Base-by-base conservation (phyloP, 495 filamentous ascomycete genomes). In the Podospora sp. region DNA sequence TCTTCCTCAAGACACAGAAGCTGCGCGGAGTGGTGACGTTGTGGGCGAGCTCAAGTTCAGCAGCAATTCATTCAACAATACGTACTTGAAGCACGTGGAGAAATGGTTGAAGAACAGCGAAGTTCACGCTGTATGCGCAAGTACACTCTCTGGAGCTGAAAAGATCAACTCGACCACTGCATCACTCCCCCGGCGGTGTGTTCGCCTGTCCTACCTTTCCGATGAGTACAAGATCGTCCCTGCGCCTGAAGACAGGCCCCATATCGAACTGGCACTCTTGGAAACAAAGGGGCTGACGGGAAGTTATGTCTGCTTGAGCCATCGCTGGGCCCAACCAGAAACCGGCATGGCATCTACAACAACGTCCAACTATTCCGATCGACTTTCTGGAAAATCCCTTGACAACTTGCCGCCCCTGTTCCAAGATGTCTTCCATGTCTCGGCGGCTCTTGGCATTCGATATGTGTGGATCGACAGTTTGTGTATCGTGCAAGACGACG, bases 351-450 rank as follows among this genome's bases (percentile, higher is more conserved):
- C 40, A 49, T 49, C 40, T 8, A 49, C 40, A 49, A 49, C 40
- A 49, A 49, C 8, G 40, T 9, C 40, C 8, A 49, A 49, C 40
- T 49, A 49, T 18, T 18, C 8, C 40, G 40, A 49, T 8, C 40
- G 40, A 49, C 40, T 49, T 49, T 49, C 40, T 18, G 40, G 40
- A 49, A 49, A 49, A 18, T 49, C 8, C 18, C 22, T 57, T 4
- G 35, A 22, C 29, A 62, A 62, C 24, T 49, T n/a, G 60, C 35
- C 60, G 60, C 21, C 56, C 24, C 36, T 75, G 68, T 40, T 62
- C 69, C 46, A 63, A 24, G 29, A n/a, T 65, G 60, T 26, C 21
- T 26, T 25, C 56, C 62, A 59, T 12, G 25, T 61, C 58, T 51
- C 65, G 46, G 71, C 62, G 18, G 61, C 60, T 18, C 29, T 33